Base-by-base conservation (phyloP, 768 basidiomycete species). In the Daedaleopsis nitida region DNA sequence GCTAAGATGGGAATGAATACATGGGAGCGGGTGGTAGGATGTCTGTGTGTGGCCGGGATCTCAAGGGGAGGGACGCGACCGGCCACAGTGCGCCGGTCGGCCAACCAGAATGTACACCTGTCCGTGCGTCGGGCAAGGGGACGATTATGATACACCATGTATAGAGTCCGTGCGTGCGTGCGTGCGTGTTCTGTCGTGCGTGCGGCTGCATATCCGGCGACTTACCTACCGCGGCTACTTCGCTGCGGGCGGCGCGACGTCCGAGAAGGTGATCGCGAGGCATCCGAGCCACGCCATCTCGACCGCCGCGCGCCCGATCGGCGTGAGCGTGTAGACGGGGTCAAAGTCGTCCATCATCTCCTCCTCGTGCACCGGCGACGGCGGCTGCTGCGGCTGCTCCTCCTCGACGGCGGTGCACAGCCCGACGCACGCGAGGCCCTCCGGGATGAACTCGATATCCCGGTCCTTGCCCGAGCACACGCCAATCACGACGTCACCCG, bases 361-460 rank as follows among this genome's bases (percentile, higher is more conserved):
- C 50, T 81, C 81, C 10, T 76, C 72, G 37, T 76, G 75, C 48
- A 77, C 76, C 5, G 55, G 47, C 0, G 65, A 65, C 34, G 60
- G 61, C 32, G 59, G 56, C 48, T 66, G 67, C 35, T 65, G 66
- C 38, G 65, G 67, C 52, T 50, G 52, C 23, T 43, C 24, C 38
- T 62, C 58, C 44, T 63, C 60, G 27, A 53, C 38, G 6, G 68
- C 64, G 19, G 64, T 68, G 66, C 87, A 87, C 63, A 95, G 75
- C 0, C 91, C 92, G 58, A 96, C 79, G 71, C 86, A 84, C 65
- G 85, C 81, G 56, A 95, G 79, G 0, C 91, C 93, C 52, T 96
- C 87, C 0, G 88, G 83, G n/a, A 86, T 72, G 63, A 96, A 92
- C 72, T 92, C 86, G 53, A 96, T 83, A 5, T 91, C 91, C 0